Evolutionary conservation across 2,329 filamentous ascomycete genomes (phyloP).

Genomic region (Aureobasidium vineae): DNA sequence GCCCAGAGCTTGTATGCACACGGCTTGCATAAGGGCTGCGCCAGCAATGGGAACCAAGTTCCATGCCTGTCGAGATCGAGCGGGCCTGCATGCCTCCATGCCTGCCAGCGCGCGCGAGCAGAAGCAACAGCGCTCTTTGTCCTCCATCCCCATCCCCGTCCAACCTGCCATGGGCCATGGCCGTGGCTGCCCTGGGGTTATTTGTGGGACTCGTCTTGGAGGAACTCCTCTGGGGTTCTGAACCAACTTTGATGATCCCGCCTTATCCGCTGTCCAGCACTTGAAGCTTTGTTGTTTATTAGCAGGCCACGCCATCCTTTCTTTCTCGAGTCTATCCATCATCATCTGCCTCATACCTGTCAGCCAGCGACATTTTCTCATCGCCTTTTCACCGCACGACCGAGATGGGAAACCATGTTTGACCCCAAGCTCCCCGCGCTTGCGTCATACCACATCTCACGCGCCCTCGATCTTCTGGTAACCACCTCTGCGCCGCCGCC

Average conservation of each 20-base stretch:
- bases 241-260: not conserved
- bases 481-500: not conserved
- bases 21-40: constrained; percentile 21
- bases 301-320: not conserved
- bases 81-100: not conserved
- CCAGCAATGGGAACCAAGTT: constrained; percentile 10
- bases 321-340: not conserved
- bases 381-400: not conserved
- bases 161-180: not conserved
- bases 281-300: not conserved
- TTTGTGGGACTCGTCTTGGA: constrained; percentile 3
- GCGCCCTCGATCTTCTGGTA: constrained; percentile 13
- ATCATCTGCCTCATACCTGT: not conserved
- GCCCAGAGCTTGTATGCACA: not conserved
- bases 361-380: not conserved
- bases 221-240: constrained; percentile 8
- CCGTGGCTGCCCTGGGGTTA: not conserved
- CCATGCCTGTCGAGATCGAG: constrained; percentile 2
- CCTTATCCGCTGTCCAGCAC: not conserved
- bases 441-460: constrained; percentile 21
- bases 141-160: not conserved
- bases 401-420: constrained; percentile 11
- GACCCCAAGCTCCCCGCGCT: constrained; percentile 1
- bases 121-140: not conserved
- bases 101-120: not conserved